Conservation (phyloP, 23 red algal species). For the Gracilaria caudata region DNA sequence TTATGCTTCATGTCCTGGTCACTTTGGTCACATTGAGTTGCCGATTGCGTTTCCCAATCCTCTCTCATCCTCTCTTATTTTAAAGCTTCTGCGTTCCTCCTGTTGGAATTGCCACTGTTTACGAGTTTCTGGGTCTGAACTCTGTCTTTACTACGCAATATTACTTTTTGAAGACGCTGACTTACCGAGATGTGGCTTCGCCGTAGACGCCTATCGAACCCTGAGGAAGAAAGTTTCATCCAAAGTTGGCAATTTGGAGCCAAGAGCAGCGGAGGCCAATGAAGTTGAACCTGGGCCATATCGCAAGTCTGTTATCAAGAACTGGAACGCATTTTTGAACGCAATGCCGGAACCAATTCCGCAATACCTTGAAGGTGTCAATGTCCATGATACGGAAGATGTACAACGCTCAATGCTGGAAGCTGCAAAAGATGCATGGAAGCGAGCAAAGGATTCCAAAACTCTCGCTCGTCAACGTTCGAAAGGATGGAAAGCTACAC, state of each 20-base stretch:
- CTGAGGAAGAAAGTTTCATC: constrained; percentile 7
- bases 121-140: constrained; percentile 39
- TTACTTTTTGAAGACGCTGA: constrained; percentile 65
- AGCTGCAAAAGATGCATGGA: constrained; percentile 46
- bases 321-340: constrained; percentile 40
- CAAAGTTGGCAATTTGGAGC: constrained; percentile 4
- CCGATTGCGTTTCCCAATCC: constrained; percentile 84
- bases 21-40: constrained; percentile 95
- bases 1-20: constrained; percentile 89
- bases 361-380: constrained; percentile 28
- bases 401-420: constrained; percentile 29
- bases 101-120: constrained; percentile 89
- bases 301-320: constrained; percentile 33
- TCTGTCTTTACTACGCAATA: constrained; percentile 46
- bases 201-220: constrained; percentile 23
- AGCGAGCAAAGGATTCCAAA: not conserved
- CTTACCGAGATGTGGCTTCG: constrained; percentile 17
- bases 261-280: not conserved
- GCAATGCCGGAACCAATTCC: constrained; percentile 48
- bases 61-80: constrained; percentile 57
- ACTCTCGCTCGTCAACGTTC: constrained; percentile 40
- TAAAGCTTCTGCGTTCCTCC: constrained; percentile 67
- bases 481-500: constrained; percentile 41
- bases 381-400: constrained; percentile 12
- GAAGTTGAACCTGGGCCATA: not conserved